phyloP scores from a whole-genome alignment of 257 asterid species.

The Scutellaria galericulata region DNA sequence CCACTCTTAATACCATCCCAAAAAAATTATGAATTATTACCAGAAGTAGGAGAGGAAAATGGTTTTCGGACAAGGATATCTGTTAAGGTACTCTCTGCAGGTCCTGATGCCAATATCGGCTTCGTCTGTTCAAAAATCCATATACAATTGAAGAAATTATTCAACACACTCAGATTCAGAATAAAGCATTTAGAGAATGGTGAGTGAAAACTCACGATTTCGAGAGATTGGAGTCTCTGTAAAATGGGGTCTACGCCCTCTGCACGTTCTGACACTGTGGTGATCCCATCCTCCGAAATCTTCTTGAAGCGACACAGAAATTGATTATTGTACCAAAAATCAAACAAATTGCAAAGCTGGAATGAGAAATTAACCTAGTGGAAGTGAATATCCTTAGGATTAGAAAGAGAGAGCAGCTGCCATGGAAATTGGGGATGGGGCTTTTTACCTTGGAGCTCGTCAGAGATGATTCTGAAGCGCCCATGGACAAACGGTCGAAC shows the following conservation, averaged over 20 bases:
- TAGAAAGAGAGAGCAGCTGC: background rate
- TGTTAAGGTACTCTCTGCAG: slow-evolving; percentile 80
- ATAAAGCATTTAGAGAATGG: background rate
- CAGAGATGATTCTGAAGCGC: slow-evolving; percentile 85
- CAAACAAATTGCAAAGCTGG: slow-evolving; percentile 22
- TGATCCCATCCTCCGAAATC: slow-evolving; percentile 70
- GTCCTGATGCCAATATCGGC: slow-evolving; percentile 78
- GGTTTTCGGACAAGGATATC: slow-evolving; percentile 82
- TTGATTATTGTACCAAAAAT: background rate
- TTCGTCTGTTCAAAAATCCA: slow-evolving; percentile 52
- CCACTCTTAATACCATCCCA: slow-evolving; percentile 20
- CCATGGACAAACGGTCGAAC: slow-evolving; percentile 54
- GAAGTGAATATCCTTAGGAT: background rate
- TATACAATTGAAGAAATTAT: slow-evolving; percentile 17
- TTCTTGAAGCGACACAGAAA: slow-evolving; percentile 25
- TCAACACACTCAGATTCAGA: background rate
- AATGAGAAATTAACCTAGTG: background rate
- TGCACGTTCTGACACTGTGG: slow-evolving; percentile 81
- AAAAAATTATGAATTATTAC: slow-evolving; percentile 39
- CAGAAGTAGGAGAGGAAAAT: slow-evolving; percentile 64
- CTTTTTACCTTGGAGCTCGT: slow-evolving; percentile 61
- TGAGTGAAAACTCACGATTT: slow-evolving; percentile 56
- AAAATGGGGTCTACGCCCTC: slow-evolving; percentile 72
- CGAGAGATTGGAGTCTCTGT: slow-evolving; percentile 77
- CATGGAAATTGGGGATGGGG: slow-evolving; percentile 24